Conservation (phyloP, 306 rosid species). For the Quercus berberidifolia region DNA sequence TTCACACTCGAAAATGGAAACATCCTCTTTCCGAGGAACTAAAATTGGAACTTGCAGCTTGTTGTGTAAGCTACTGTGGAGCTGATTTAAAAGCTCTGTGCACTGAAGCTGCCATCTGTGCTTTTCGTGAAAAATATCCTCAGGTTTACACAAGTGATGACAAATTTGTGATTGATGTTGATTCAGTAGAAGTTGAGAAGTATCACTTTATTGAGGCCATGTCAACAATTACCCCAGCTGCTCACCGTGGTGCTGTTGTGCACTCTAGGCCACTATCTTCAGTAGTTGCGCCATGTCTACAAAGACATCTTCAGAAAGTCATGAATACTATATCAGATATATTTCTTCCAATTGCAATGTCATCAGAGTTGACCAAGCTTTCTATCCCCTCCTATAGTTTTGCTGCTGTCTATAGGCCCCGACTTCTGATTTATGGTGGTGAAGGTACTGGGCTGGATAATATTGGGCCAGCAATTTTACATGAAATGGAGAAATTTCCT, state of each 20-base stretch:
- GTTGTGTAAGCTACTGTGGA: slow-evolving; percentile 98
- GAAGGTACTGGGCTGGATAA: slow-evolving; percentile 98
- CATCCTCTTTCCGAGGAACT: slow-evolving; percentile 80
- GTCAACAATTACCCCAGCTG: slow-evolving; percentile 98
- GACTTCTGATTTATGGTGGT: slow-evolving; percentile 87
- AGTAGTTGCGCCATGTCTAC: slow-evolving; percentile 85
- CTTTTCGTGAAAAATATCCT: slow-evolving; percentile 92
- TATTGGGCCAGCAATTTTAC: slow-evolving; percentile 96
- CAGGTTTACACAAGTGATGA: slow-evolving; percentile 96
- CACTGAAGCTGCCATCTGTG: slow-evolving; percentile 97
- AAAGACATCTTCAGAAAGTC: slow-evolving; percentile 62
- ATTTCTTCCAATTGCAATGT: slow-evolving; percentile 58
- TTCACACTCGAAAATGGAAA: slow-evolving; percentile 96
- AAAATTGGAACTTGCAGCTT: slow-evolving; percentile 82
- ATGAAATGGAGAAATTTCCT: slow-evolving; percentile 94
- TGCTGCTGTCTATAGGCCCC: slow-evolving; percentile 85
- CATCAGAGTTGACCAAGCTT: slow-evolving; percentile 75
- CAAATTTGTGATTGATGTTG: slow-evolving; percentile 89
- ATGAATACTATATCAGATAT: slow-evolving; percentile 71
- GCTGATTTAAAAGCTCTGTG: slow-evolving; percentile 98
- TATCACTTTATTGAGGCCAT: slow-evolving; percentile 89
- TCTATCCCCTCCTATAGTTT: slow-evolving; percentile 85
- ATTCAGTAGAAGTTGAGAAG: slow-evolving; percentile 83
- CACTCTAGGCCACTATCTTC: slow-evolving; percentile 90
- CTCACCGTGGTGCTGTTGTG: slow-evolving; percentile 90